Evolutionary conservation across 2,329 filamentous ascomycete species (phyloP).

Genomic region (Botryotinia convoluta): DNA sequence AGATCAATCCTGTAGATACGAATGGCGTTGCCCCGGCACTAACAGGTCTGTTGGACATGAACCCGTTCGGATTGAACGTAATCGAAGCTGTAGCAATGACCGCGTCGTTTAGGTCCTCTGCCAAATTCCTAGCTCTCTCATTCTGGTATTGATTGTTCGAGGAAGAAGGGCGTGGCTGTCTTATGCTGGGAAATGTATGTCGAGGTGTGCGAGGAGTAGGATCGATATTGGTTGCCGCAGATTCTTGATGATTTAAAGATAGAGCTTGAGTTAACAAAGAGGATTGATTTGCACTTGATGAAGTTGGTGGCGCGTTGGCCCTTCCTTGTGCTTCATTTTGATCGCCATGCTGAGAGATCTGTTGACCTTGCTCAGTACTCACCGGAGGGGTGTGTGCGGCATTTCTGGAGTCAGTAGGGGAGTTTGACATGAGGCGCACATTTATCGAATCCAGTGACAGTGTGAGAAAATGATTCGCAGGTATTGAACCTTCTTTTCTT

Average conservation of each 20-base stretch:
- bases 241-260: constrained; percentile 22
- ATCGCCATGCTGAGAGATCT: constrained; percentile 29
- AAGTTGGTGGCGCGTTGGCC: constrained; percentile 24
- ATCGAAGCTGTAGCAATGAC: constrained; percentile 23
- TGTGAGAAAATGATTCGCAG: constrained; percentile 37
- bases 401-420: constrained; percentile 38
- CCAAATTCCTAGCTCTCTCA: constrained; percentile 22
- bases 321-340: constrained; percentile 28
- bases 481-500: constrained; percentile 25
- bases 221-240: constrained; percentile 3
- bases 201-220: background rate
- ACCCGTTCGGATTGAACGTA: constrained; percentile 13
- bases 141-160: constrained; percentile 22
- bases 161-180: constrained; percentile 12
- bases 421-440: constrained; percentile 40
- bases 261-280: constrained; percentile 37
- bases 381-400: constrained; percentile 36
- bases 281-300: constrained; percentile 26
- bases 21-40: constrained; percentile 27
- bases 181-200: constrained; percentile 9
- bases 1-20: constrained; percentile 22
- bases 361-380: constrained; percentile 32
- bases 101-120: constrained; percentile 22
- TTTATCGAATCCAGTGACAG: constrained; percentile 37
- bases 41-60: constrained; percentile 11